Conservation (phyloP, 441 rosid species). For the Omphalea diandra region DNA sequence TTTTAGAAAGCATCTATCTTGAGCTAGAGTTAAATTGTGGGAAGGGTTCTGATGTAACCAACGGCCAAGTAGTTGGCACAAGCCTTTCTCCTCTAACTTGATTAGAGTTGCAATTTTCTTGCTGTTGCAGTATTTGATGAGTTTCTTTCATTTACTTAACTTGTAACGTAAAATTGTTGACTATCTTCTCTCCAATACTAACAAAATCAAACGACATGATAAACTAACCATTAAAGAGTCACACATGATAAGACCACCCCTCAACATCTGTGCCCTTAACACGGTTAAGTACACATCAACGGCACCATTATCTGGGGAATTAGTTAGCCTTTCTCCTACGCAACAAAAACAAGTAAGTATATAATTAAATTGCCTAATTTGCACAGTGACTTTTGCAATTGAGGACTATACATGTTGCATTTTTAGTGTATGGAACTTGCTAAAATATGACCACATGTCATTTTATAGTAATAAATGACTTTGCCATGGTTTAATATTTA, state of each 20-base stretch:
- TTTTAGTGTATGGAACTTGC: too few relatives aligned
- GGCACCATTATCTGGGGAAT: background rate
- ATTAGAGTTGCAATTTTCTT: constrained; percentile 16
- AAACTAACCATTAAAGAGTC: background rate
- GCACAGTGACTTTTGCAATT: too few relatives aligned
- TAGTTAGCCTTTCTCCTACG: constrained; percentile 15
- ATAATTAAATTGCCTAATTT: background rate
- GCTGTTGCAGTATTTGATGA: constrained; percentile 11
- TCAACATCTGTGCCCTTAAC: background rate
- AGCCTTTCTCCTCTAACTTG: constrained; percentile 5
- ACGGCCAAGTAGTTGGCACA: constrained; percentile 16
- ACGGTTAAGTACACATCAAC: too few relatives aligned
- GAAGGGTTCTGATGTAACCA: constrained; percentile 4
- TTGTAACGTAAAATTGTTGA: constrained; percentile 1
- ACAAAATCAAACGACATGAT: background rate
- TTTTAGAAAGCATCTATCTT: background rate
- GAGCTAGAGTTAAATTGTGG: background rate
- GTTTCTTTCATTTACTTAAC: constrained; percentile 12
- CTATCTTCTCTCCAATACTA: background rate
- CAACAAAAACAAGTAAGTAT: background rate
- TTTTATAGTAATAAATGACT: too few relatives aligned
- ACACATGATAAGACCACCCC: background rate
- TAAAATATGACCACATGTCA: too few relatives aligned
- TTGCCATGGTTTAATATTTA: too few relatives aligned
- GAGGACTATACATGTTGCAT: too few relatives aligned